Conservation (phyloP, 1,284 basidiomycete genomes). For the Leucoagaricus sp. region DNA sequence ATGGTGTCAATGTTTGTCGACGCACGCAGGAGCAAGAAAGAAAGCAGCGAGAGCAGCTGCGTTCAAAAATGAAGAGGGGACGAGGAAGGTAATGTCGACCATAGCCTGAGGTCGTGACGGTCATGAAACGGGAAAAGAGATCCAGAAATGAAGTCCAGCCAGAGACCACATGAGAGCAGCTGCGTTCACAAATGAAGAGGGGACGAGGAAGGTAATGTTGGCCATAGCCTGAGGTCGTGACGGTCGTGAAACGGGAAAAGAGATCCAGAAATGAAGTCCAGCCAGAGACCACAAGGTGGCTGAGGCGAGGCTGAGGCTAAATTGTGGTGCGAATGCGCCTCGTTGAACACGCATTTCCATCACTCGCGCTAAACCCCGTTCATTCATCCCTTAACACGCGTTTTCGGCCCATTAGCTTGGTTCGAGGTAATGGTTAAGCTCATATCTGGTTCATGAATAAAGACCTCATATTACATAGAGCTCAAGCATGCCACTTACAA, state of each 20-base stretch:
- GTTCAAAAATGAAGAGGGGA: background rate
- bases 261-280: slow-evolving; percentile 3
- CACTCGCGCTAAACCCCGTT: slow-evolving; percentile 1
- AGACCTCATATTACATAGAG: too few relatives aligned
- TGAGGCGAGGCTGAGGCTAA: background rate
- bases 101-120: slow-evolving; percentile 7
- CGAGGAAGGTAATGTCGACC: background rate
- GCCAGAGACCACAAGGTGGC: slow-evolving; percentile 8
- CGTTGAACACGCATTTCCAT: slow-evolving; percentile 11
- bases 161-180: slow-evolving; percentile 4
- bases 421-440: background rate
- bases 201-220: background rate
- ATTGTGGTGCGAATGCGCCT: slow-evolving; percentile 3
- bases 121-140: background rate
- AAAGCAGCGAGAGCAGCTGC: background rate
- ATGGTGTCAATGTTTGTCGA: background rate
- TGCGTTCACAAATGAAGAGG: background rate
- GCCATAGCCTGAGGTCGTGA: slow-evolving; percentile 10
- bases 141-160: slow-evolving; percentile 8
- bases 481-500: too few relatives aligned
- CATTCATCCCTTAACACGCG: slow-evolving; percentile 13
- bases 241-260: slow-evolving; percentile 1
- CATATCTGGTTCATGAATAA: background rate
- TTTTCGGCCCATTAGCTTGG: slow-evolving; percentile 5
- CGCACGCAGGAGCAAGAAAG: slow-evolving; percentile 7